Percentiles rank a stretch among this genome's conserved stretches.
Evolutionary conservation across 257 asterid species (phyloP).

Genomic region (Marsdenia floribunda): DNA sequence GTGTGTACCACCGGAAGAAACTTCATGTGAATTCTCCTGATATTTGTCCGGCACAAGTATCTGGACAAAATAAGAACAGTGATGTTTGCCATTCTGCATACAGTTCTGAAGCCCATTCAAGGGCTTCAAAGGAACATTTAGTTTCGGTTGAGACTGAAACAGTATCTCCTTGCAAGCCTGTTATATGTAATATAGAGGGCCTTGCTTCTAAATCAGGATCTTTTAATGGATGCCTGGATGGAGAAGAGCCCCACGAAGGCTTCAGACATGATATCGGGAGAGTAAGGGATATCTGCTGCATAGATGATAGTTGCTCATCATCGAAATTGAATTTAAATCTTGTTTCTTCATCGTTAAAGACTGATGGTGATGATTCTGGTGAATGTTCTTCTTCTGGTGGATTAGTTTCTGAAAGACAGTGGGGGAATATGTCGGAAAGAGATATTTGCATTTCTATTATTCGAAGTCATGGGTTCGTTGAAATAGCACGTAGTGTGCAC

Average conservation of each 20-base stretch:
- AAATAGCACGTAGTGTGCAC: slow-evolving; percentile 21
- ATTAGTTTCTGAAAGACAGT: slow-evolving; percentile 30
- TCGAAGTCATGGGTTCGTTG: slow-evolving; percentile 52
- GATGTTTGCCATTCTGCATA: slow-evolving; percentile 38
- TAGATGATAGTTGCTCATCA: slow-evolving; percentile 58
- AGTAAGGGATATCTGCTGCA: slow-evolving; percentile 29
- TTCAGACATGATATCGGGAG: slow-evolving; percentile 30
- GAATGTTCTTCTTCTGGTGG: slow-evolving; percentile 79
- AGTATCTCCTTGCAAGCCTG: slow-evolving; percentile 18
- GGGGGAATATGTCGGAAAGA: slow-evolving; percentile 52
- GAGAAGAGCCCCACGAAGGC: slow-evolving; percentile 39
- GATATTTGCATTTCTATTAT: slow-evolving; percentile 60
- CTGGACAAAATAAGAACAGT: slow-evolving; percentile 24
- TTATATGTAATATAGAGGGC: slow-evolving; percentile 25
- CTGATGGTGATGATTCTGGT: slow-evolving; percentile 42
- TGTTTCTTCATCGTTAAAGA: slow-evolving; percentile 37
- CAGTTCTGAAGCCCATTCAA: slow-evolving; percentile 39
- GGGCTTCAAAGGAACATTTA: slow-evolving; percentile 29
- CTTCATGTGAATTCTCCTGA: slow-evolving; percentile 22
- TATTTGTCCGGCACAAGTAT: slow-evolving; percentile 21
- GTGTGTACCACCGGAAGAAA: slow-evolving; percentile 33
- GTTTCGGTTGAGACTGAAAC: slow-evolving; percentile 32
- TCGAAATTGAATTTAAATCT: slow-evolving; percentile 51
- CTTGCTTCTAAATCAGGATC: slow-evolving; percentile 30
- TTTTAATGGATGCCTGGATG: slow-evolving; percentile 32